Conservation (phyloP, 75 land plant species). For the Pinus tabuliformis region DNA sequence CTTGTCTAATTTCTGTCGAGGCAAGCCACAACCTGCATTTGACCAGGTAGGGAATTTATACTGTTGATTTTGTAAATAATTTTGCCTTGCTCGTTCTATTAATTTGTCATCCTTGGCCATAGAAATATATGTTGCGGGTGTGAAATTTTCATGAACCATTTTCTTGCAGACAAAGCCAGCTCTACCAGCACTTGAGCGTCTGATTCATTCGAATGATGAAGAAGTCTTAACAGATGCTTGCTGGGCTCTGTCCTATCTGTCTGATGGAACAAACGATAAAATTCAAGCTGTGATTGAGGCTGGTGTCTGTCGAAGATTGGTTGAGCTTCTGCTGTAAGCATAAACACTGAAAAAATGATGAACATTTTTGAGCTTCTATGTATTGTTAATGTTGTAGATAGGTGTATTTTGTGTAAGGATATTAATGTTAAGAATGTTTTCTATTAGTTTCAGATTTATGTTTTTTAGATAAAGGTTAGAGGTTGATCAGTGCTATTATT, state of each 20-base stretch:
- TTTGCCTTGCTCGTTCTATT: background rate
- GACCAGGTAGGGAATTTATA: constrained; percentile 52
- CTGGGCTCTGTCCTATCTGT: constrained; percentile 67
- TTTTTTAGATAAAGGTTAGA: too few species aligned
- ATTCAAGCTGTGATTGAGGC: constrained; percentile 75
- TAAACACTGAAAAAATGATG: too few species aligned
- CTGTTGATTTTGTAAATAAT: background rate
- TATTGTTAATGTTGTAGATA: too few species aligned
- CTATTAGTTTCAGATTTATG: too few species aligned
- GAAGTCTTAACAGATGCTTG: constrained; percentile 59
- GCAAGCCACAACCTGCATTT: constrained; percentile 86
- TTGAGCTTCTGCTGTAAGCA: constrained; percentile 26
- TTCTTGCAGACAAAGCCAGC: constrained; percentile 63
- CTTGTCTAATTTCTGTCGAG: constrained; percentile 84
- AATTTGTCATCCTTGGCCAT: too few species aligned
- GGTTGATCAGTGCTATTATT: too few species aligned
- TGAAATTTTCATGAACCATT: background rate
- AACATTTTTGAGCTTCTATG: too few species aligned
- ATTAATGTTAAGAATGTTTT: too few species aligned
- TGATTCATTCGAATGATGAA: constrained; percentile 67
- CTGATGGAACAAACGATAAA: constrained; percentile 82
- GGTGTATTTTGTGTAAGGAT: too few species aligned
- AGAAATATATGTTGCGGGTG: background rate
- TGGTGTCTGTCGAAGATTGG: constrained; percentile 67
- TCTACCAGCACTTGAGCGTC: constrained; percentile 60